A percentile compares a stretch with the other conserved stretches of the same genome.
phyloP scores from a whole-genome alignment of 495 filamentous ascomycete species.

The Pseudomonodictys pantanalensis region DNA sequence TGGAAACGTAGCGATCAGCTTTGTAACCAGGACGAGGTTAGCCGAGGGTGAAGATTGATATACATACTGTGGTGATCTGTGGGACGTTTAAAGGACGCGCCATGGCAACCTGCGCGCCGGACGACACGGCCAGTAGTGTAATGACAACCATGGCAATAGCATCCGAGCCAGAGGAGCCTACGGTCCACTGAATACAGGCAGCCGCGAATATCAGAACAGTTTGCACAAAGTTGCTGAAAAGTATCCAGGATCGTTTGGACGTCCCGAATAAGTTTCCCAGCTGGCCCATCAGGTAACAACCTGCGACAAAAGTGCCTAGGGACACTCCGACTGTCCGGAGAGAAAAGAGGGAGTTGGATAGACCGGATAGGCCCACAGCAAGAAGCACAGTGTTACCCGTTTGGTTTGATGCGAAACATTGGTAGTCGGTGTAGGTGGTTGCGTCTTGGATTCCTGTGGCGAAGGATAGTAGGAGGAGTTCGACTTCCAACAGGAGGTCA shows the following conservation, averaged over 20 bases:
- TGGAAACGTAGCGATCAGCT: too few species aligned
- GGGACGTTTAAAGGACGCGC: conserved; percentile 53
- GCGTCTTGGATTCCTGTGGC: conserved; percentile 56
- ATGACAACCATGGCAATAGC: conserved; percentile 44
- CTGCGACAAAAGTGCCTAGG: conserved; percentile 54
- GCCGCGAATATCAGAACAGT: too few species aligned
- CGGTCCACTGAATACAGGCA: too few species aligned
- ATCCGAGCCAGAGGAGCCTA: too few species aligned
- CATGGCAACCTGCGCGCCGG: conserved; percentile 60
- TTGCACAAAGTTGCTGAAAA: too few species aligned
- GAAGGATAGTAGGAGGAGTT: conserved; percentile 44
- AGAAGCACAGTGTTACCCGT: conserved; percentile 63
- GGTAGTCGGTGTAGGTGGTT: conserved; percentile 59
- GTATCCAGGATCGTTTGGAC: too few species aligned
- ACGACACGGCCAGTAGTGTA: conserved; percentile 53
- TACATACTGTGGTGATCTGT: conserved; percentile 64
- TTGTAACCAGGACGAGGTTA: too few species aligned
- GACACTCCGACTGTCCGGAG: conserved; percentile 53
- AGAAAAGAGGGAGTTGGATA: conserved; percentile 49
- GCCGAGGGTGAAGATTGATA: too few species aligned
- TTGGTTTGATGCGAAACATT: conserved; percentile 65
- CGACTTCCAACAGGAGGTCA: conserved; percentile 22
- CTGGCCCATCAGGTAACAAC: too few species aligned
- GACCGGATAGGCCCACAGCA: conserved; percentile 41
- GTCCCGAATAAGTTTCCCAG: too few species aligned